Percentiles rank a stretch among this genome's conserved stretches.
These are phyloP conservation scores for Tulasnella sp. DNA, from an alignment of 768 basidiomycete species.

Conservation along the genomic window DNA sequence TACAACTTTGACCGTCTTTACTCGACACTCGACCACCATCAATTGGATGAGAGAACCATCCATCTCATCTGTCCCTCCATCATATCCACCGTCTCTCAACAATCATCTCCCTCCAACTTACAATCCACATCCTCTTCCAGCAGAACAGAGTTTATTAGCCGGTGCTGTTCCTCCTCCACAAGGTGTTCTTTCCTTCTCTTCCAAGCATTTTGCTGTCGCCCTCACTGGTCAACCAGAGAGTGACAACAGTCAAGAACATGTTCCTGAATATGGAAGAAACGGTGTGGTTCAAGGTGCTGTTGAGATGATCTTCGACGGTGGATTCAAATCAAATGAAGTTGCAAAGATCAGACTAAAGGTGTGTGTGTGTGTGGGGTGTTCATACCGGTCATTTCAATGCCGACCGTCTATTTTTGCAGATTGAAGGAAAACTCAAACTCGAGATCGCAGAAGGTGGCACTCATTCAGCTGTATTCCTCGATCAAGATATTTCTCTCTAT, in stretches of 20 bases:
- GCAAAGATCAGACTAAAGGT: slow-evolving; percentile 2
- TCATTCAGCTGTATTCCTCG: not conserved
- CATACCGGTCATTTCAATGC: no score
- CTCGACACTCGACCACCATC: no score
- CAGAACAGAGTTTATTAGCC: slow-evolving; percentile 12
- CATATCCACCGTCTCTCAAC: not conserved
- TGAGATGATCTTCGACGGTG: slow-evolving; percentile 6
- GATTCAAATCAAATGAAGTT: slow-evolving; percentile 6
- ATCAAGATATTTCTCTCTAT: slow-evolving; percentile 3
- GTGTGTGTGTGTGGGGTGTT: no score
- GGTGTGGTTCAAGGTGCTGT: not conserved
- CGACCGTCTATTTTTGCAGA: slow-evolving; percentile 3
- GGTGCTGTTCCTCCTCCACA: slow-evolving; percentile 10
- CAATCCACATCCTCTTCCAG: slow-evolving; percentile 1
- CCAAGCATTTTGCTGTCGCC: slow-evolving; percentile 8
- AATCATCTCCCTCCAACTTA: slow-evolving; percentile 1
- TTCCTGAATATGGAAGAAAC: slow-evolving; percentile 2
- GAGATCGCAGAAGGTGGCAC: slow-evolving; percentile 14
- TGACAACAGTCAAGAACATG: not conserved
- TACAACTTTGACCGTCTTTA: no score
- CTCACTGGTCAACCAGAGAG: not conserved
- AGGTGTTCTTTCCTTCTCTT: not conserved
- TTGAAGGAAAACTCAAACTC: slow-evolving; percentile 15
- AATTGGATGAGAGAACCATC: not conserved
- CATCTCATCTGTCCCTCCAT: slow-evolving; percentile 1